Conservation (phyloP, 2,329 filamentous ascomycete genomes). For the Hymenoscyphus fructigenus region DNA sequence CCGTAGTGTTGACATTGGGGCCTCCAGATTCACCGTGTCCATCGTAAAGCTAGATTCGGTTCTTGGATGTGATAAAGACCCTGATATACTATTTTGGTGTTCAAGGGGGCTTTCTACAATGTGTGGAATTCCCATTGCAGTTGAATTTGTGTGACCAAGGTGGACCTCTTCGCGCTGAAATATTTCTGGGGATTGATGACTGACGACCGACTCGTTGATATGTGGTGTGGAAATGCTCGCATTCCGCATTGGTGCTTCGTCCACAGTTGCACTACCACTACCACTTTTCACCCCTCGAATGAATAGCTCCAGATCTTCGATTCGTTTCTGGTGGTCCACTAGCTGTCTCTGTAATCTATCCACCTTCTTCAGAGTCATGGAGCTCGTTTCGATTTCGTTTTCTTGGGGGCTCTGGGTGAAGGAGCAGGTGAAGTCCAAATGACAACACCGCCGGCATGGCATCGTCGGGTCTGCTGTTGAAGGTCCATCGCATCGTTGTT, state of each 20-base stretch:
- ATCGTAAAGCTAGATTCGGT: constrained; percentile 16
- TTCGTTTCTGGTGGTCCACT: constrained; percentile 7
- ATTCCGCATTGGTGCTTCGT: not conserved
- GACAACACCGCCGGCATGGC: not conserved
- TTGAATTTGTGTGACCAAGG: too few relatives aligned
- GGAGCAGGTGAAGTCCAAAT: not conserved
- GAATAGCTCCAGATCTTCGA: constrained; percentile 2
- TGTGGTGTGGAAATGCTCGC: not conserved
- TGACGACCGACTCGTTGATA: not conserved
- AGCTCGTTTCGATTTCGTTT: constrained; percentile 7
- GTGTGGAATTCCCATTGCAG: not conserved
- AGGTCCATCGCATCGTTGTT: not conserved
- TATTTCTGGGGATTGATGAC: not conserved
- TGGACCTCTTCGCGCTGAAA: not conserved
- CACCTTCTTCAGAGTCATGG: constrained; percentile 11
- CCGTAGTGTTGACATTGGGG: constrained; percentile 28
- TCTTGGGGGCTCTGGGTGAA: not conserved
- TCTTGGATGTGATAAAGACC: not conserved
- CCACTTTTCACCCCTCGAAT: constrained; percentile 1
- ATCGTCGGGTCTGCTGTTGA: not conserved
- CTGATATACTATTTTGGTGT: not conserved
- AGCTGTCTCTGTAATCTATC: constrained; percentile 11
- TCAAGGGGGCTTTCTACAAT: not conserved
- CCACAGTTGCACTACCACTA: not conserved
- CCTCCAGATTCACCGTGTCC: constrained; percentile 24